Evolutionary conservation across 2,329 filamentous ascomycete genomes (phyloP).

Genomic region (Dendrostoma leiphaemia): DNA sequence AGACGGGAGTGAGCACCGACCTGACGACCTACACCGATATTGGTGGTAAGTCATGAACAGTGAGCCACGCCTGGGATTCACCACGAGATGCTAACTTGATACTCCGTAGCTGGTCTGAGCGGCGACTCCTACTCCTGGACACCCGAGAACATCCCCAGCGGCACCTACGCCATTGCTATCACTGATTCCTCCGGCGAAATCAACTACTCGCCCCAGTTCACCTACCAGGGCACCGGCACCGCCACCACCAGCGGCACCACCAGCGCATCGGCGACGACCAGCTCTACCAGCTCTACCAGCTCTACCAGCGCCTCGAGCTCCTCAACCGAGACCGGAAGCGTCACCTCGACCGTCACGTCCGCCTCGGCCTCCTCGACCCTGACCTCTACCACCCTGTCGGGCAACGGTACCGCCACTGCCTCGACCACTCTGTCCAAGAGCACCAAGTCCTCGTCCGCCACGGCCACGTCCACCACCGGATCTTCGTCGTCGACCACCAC

Average conservation of each 20-base stretch:
- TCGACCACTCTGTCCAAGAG: constrained; percentile 16
- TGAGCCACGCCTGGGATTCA: not conserved
- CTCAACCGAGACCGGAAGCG: constrained; percentile 14
- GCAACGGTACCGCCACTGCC: constrained; percentile 21
- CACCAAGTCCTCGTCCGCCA: constrained; percentile 9
- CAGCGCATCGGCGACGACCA: constrained; percentile 12
- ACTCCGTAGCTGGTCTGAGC: constrained; percentile 30
- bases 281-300: constrained; percentile 17
- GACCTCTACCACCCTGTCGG: constrained; percentile 22
- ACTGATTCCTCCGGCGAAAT: constrained; percentile 31
- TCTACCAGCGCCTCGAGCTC: constrained; percentile 16
- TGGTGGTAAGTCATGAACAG: constrained; percentile 31
- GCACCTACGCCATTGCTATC: constrained; percentile 46
- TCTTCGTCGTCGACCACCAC: constrained; percentile 23
- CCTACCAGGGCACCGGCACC: constrained; percentile 27
- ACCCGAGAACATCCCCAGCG: constrained; percentile 35
- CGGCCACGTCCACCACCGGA: constrained; percentile 18
- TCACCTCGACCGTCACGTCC: constrained; percentile 17
- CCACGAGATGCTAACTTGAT: not conserved
- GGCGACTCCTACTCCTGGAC: constrained; percentile 38
- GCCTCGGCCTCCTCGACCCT: constrained; percentile 19
- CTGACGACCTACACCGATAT: constrained; percentile 35
- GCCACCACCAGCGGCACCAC: constrained; percentile 16
- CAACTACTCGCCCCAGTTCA: constrained; percentile 46
- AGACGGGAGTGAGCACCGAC: constrained; percentile 34